Percentiles rank a stretch among this genome's conserved stretches.
These are phyloP conservation scores for Eucalyptus melliodora DNA, from an alignment of 345 rosid genomes.

Conservation along the genomic window DNA sequence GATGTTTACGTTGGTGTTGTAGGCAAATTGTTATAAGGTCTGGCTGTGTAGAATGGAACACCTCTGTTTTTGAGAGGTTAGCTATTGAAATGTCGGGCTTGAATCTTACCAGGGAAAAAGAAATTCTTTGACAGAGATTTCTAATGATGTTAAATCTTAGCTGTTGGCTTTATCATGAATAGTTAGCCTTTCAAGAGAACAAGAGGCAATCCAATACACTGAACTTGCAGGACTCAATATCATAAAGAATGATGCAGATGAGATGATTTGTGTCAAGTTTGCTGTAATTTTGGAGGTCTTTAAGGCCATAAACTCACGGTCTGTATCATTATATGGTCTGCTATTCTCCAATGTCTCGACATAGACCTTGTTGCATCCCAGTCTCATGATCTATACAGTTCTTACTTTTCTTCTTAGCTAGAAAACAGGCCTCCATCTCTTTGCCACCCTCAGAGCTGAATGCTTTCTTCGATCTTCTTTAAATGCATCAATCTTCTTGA, in stretches of 20 bases:
- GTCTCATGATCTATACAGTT: background rate
- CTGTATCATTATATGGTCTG: background rate
- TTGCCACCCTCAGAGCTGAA: background rate
- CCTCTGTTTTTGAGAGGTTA: background rate
- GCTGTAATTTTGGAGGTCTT: background rate
- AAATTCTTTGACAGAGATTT: background rate
- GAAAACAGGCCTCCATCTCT: background rate
- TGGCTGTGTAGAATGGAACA: background rate
- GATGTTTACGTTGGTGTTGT: background rate
- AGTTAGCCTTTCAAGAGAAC: background rate
- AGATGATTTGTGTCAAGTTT: background rate
- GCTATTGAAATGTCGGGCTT: background rate
- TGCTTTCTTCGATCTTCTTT: background rate
- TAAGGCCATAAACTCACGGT: background rate
- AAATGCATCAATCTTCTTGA: background rate
- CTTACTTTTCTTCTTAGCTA: background rate
- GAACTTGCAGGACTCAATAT: background rate
- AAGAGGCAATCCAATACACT: background rate
- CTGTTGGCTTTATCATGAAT: background rate
- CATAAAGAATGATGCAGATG: background rate
- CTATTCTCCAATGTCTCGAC: background rate
- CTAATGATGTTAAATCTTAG: background rate
- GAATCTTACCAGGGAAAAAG: background rate
- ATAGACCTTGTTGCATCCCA: background rate
- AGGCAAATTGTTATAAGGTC: background rate